Percentiles rank a stretch among this genome's conserved stretches.
Evolutionary conservation across 1,284 basidiomycete genomes (phyloP).

Genomic region (Heterobasidion parviporum): DNA sequence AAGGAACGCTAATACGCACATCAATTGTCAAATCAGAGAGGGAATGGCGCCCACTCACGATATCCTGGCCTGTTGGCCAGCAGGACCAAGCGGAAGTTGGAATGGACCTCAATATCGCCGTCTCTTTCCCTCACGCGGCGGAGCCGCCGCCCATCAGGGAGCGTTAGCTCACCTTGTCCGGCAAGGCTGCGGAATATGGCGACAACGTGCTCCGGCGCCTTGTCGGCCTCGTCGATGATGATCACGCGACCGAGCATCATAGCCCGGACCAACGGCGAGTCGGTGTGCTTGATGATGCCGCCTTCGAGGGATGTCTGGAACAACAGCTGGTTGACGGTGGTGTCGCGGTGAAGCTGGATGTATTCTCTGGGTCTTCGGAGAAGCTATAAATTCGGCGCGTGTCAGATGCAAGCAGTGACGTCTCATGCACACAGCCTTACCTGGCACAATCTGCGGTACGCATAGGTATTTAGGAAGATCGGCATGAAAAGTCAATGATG

Average conservation of each 20-base stretch:
- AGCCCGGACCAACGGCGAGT: constrained; percentile 57
- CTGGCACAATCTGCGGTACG: constrained; percentile 39
- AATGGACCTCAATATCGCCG: constrained; percentile 50
- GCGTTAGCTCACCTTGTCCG: constrained; percentile 51
- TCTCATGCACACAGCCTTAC: constrained; percentile 18
- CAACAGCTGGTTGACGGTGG: constrained; percentile 62
- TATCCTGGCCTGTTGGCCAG: constrained; percentile 66
- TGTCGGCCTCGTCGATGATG: constrained; percentile 63
- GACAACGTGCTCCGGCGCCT: constrained; percentile 63
- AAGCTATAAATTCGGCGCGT: constrained; percentile 26
- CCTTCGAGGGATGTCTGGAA: constrained; percentile 52
- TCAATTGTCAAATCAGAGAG: background rate
- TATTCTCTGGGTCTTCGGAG: constrained; percentile 58
- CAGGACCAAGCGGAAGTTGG: constrained; percentile 53
- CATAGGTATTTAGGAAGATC: background rate
- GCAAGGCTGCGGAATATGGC: constrained; percentile 61
- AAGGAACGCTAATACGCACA: constrained; percentile 44
- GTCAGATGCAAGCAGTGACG: background rate
- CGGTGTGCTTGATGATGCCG: constrained; percentile 49
- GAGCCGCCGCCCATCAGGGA: constrained; percentile 54
- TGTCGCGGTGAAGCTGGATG: constrained; percentile 60
- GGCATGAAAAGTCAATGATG: background rate
- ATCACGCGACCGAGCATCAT: constrained; percentile 51
- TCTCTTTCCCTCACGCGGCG: constrained; percentile 35
- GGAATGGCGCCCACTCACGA: constrained; percentile 36